Evolutionary conservation across 257 asterid species (phyloP).

Genomic region (Nicotiana undulata): DNA sequence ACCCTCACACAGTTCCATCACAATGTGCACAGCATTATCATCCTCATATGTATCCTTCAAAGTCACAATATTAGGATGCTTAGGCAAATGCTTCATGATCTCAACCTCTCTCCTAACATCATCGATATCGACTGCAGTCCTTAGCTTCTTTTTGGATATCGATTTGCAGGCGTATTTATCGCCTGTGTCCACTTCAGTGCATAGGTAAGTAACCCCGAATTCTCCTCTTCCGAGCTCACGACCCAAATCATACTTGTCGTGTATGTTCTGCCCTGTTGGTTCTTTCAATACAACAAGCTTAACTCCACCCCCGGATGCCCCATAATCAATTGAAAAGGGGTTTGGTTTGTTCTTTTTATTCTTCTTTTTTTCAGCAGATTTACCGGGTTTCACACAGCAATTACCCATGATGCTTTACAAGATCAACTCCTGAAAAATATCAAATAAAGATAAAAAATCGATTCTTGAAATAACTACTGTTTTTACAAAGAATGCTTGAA

Average conservation of each 20-base stretch:
- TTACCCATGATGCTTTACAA: conserved; percentile 40
- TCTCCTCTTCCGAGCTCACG: conserved; percentile 67
- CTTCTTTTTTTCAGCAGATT: conserved; percentile 25
- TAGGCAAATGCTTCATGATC: conserved; percentile 53
- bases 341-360: conserved; percentile 38
- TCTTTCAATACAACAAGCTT: conserved; percentile 43
- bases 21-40: conserved; percentile 51
- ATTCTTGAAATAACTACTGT: not conserved
- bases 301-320: conserved; percentile 32
- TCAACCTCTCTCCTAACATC: conserved; percentile 61
- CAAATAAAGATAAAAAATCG: not conserved
- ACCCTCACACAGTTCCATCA: conserved; percentile 56
- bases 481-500: not conserved
- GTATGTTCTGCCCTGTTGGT: conserved; percentile 45
- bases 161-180: conserved; percentile 57
- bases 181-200: conserved; percentile 34
- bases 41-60: conserved; percentile 50
- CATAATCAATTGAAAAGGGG: conserved; percentile 45
- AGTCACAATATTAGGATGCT: conserved; percentile 45
- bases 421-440: conserved; percentile 13
- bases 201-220: conserved; percentile 56
- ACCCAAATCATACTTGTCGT: conserved; percentile 42
- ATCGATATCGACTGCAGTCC: conserved; percentile 46
- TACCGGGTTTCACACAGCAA: conserved; percentile 46
- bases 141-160: conserved; percentile 46